Conservation (phyloP, 305 asterid genomes). For the Galium porrigens region DNA sequence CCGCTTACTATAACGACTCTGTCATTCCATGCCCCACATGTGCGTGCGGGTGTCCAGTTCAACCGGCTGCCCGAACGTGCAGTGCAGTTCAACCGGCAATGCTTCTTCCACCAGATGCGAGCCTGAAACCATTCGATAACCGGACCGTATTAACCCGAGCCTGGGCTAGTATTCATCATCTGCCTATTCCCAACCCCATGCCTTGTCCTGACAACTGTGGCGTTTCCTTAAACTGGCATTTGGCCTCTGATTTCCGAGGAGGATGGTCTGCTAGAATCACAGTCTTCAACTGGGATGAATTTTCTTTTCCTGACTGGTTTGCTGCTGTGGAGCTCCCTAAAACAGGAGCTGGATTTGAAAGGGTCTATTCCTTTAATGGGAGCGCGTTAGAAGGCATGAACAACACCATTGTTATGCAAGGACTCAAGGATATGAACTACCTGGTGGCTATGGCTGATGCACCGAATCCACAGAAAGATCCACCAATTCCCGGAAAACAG, state of each 20-base stretch:
- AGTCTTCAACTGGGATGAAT: conserved; percentile 74
- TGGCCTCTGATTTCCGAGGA: conserved; percentile 57
- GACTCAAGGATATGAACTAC: conserved; percentile 57
- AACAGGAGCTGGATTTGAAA: conserved; percentile 49
- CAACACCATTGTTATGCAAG: conserved; percentile 79
- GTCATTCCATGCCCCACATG: conserved; percentile 77
- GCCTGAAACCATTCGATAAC: conserved; percentile 63
- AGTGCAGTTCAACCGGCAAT: conserved; percentile 46
- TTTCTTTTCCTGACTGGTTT: conserved; percentile 61
- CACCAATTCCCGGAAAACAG: conserved; percentile 69
- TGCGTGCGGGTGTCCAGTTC: conserved; percentile 64
- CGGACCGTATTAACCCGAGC: conserved; percentile 44
- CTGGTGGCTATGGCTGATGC: conserved; percentile 56
- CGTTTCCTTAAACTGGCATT: conserved; percentile 79
- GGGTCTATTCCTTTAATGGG: conserved; percentile 72
- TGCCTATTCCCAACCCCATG: conserved; percentile 46
- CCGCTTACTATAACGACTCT: conserved; percentile 83
- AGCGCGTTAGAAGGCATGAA: conserved; percentile 33
- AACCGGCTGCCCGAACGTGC: conserved; percentile 25
- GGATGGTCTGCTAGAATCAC: conserved; percentile 93
- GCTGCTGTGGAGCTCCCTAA: conserved; percentile 50
- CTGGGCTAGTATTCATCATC: conserved; percentile 64
- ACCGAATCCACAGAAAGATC: conserved; percentile 37
- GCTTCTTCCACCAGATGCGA: conserved; percentile 73
- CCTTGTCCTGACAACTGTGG: conserved; percentile 89